phyloP scores from a whole-genome alignment of 768 basidiomycete genomes.

The Austroboletus eburneus region DNA sequence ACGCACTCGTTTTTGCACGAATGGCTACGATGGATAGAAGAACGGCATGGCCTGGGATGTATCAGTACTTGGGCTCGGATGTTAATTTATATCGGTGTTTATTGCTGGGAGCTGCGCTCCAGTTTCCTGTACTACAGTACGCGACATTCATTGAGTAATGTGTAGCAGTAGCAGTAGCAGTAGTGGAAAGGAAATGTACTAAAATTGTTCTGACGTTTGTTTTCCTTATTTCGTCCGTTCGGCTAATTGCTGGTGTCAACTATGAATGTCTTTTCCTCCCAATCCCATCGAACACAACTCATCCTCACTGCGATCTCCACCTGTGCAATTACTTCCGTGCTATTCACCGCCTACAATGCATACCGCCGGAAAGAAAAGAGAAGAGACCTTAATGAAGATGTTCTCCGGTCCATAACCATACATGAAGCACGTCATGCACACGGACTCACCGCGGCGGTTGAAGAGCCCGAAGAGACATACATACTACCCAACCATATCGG shows the following conservation, averaged over 20 bases:
- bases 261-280: slow-evolving; percentile 25
- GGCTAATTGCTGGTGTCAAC: no score
- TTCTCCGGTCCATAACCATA: slow-evolving; percentile 46
- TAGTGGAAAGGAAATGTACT: no score
- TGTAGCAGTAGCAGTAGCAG: no score
- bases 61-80: slow-evolving; percentile 12
- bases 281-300: slow-evolving; percentile 63
- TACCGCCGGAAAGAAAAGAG: slow-evolving; percentile 47
- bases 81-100: slow-evolving; percentile 29
- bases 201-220: no score
- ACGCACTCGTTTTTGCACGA: neutral
- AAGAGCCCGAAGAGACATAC: slow-evolving; percentile 15
- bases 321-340: slow-evolving; percentile 54
- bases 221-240: no score
- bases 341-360: slow-evolving; percentile 55
- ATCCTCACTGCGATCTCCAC: slow-evolving; percentile 61
- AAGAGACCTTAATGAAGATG: slow-evolving; percentile 52
- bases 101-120: slow-evolving; percentile 15
- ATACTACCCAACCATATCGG: slow-evolving; percentile 16
- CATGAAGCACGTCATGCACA: neutral
- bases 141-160: no score
- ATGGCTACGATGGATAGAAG: neutral
- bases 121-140: neutral
- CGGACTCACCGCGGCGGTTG: neutral
- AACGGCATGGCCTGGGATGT: slow-evolving; percentile 14